Base-by-base conservation (phyloP, 305 asterid genomes). In the Fraxinus greggii region DNA sequence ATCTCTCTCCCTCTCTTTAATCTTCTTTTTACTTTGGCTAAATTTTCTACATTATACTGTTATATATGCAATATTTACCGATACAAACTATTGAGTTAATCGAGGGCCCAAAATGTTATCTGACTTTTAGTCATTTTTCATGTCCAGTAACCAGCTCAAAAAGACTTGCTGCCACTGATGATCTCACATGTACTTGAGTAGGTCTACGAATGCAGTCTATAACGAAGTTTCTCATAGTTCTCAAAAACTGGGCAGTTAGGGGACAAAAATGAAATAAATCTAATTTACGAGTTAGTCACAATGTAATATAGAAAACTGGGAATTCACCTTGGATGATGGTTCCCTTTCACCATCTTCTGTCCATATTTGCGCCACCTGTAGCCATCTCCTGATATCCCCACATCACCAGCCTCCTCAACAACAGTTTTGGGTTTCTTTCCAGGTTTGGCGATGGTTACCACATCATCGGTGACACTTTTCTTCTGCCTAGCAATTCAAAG, bases 291-390 rank as follows among this genome's bases (percentile, higher is more conserved):
- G 75, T 84, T 67, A 76, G 59, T 38, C 69, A 21, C 78, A 13
- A 24, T 65, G 83, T 70, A 75, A 40, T 59, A 72, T 75, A 65
- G 69, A n/a, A 28, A 85, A 69, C 36, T 31, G 73, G 78, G 56
- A 76, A 79, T 67, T 75, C 78, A 94, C 97, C 98, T 94, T 59
- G 97, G 97, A 88, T 94, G 95, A 79, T 95, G 95, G 88, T 92
- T 92, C 81, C 98, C 98, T 86, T 92, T 94, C 75, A 94, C 98
- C 97, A 92, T 92, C 88, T 94, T 92, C 86, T 94, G 98, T 40
- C 98, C 98, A 78, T 94, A 94, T 88, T 94, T 94, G 79, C 98
- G 94, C 98, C 98, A 94, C 84, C 95, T 90, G 87, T 88, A 91
- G 75, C 98, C 97, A 90, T 94, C 98, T 83, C 94, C 96, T 73